Conservation (phyloP, 2,329 filamentous ascomycete genomes). For the Colletotrichum caudatum region DNA sequence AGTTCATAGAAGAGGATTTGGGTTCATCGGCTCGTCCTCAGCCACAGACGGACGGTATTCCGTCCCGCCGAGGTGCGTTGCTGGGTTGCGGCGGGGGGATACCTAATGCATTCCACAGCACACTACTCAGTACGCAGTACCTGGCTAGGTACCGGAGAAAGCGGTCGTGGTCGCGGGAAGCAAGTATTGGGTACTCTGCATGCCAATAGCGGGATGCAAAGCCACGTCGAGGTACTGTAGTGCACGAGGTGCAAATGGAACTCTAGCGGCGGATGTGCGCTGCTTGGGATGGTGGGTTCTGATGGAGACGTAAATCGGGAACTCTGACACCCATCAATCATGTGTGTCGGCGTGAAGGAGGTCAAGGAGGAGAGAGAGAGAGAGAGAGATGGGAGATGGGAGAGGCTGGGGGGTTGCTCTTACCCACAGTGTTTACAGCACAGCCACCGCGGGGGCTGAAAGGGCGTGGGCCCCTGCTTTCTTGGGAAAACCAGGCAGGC, state of each 20-base stretch:
- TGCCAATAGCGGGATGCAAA: slow-evolving; percentile 21
- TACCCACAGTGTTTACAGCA: slow-evolving; percentile 15
- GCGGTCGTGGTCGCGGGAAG: neutral
- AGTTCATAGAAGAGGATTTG: neutral
- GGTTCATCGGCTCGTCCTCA: slow-evolving; percentile 3
- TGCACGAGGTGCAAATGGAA: slow-evolving; percentile 23
- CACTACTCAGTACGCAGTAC: no score
- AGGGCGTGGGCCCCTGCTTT: slow-evolving; percentile 9
- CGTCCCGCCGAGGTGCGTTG: neutral
- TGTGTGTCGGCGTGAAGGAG: neutral
- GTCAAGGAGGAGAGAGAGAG: neutral
- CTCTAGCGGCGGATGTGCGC: slow-evolving; percentile 6
- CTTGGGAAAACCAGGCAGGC: neutral
- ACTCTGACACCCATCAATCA: neutral
- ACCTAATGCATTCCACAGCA: neutral
- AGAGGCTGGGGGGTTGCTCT: slow-evolving; percentile 30
- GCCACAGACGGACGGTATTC: slow-evolving; percentile 9
- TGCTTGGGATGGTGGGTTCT: neutral
- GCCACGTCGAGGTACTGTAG: slow-evolving; percentile 29
- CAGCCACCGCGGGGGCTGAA: slow-evolving; percentile 41
- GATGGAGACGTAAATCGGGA: neutral
- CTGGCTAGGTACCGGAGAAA: neutral
- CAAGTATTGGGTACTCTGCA: slow-evolving; percentile 14
- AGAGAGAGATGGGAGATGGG: neutral
- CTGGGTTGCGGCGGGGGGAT: neutral